Evolutionary conservation across 805 yeast species (phyloP).

Genomic region (Groenewaldozyma tartarivorans): DNA sequence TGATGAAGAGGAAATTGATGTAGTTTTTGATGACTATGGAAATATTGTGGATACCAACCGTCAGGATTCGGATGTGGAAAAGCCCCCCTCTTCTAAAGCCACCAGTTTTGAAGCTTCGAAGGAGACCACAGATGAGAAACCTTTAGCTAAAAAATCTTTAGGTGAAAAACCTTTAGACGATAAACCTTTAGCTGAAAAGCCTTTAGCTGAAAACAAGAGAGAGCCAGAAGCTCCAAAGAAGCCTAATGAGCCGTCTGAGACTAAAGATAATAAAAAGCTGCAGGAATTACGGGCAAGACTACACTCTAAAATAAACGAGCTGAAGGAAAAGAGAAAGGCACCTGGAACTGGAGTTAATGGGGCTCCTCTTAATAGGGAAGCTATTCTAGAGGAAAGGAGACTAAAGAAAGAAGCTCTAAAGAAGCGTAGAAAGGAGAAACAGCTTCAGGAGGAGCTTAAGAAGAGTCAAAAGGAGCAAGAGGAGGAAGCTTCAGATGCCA

Average conservation of each 20-base stretch:
- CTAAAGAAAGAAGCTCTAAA: constrained; percentile 33
- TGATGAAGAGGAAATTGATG: constrained; percentile 3
- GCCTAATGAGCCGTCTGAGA: constrained; percentile 2
- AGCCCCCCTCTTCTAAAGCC: too few relatives aligned
- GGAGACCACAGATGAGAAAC: constrained; percentile 11
- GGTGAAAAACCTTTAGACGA: background rate
- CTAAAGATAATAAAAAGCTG: constrained; percentile 32
- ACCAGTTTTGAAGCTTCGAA: background rate
- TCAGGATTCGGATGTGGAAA: too few relatives aligned
- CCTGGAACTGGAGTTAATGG: constrained; percentile 76
- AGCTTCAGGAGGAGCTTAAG: background rate
- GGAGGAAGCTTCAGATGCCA: constrained; percentile 33
- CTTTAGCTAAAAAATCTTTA: background rate
- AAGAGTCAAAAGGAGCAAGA: constrained; percentile 27
- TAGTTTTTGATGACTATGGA: constrained; percentile 25
- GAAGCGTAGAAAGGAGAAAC: constrained; percentile 19
- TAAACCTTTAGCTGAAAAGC: background rate
- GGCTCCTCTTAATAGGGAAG: constrained; percentile 79
- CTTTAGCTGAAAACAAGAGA: constrained; percentile 2
- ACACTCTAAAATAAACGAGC: constrained; percentile 55
- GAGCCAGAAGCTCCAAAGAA: background rate
- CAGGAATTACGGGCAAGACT: constrained; percentile 69
- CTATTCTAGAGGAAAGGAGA: constrained; percentile 42
- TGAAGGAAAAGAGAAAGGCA: constrained; percentile 82
- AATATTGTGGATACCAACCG: constrained; percentile 14